phyloP scores from a whole-genome alignment of 2,329 filamentous ascomycete species.

The Geosmithia putterillii region DNA sequence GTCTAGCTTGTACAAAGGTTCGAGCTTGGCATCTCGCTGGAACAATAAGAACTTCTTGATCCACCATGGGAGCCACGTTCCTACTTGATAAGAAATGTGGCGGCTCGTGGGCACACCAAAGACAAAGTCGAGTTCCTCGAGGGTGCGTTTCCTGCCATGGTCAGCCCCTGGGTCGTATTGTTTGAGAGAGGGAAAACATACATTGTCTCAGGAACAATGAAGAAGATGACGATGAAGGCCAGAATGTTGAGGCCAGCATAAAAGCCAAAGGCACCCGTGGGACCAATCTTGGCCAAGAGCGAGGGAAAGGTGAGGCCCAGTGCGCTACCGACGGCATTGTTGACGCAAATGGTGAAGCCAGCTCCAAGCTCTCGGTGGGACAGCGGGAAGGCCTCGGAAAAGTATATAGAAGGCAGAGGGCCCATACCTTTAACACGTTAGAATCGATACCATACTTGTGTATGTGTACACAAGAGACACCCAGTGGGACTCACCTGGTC shows the following conservation, averaged over 20 bases:
- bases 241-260: constrained; percentile 47
- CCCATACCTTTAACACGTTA: constrained; percentile 4
- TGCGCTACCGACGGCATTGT: constrained; percentile 15
- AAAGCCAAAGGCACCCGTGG: constrained; percentile 41
- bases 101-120: constrained; percentile 19
- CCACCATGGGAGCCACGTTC: constrained; percentile 19
- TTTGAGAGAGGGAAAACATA: constrained; percentile 3
- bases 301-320: constrained; percentile 30
- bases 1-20: neutral
- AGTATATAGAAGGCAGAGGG: constrained; percentile 27
- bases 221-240: constrained; percentile 51
- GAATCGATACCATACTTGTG: neutral
- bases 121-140: constrained; percentile 27
- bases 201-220: constrained; percentile 45
- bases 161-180: neutral
- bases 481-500: constrained; percentile 27
- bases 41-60: constrained; percentile 14
- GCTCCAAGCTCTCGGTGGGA: constrained; percentile 32
- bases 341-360: constrained; percentile 16
- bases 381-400: constrained; percentile 40
- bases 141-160: constrained; percentile 12
- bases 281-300: constrained; percentile 23
- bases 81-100: constrained; percentile 19
- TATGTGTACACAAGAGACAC: constrained; percentile 18
- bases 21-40: neutral